Conservation (phyloP, 139 green algal genomes). For the Chara braunii region DNA sequence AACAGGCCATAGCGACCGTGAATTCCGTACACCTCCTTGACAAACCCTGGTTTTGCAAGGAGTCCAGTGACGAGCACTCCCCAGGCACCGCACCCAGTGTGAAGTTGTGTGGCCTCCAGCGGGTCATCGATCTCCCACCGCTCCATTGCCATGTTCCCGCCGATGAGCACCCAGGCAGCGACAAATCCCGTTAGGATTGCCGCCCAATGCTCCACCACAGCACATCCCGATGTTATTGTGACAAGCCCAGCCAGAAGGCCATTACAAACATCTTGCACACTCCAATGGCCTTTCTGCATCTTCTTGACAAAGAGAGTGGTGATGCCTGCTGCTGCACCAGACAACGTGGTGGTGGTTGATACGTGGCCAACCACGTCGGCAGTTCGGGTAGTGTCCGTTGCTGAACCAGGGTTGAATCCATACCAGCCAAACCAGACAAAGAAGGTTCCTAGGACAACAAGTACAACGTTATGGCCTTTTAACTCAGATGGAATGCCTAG, state of each 20-base stretch:
- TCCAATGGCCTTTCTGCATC: conserved; percentile 2
- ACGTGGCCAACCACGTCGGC: conserved; percentile 31
- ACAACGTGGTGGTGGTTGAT: conserved; percentile 64
- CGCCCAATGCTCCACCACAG: conserved; percentile 36
- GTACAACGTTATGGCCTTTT: conserved; percentile 58
- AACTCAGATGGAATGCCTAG: conserved; percentile 46
- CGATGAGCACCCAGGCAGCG: conserved; percentile 39
- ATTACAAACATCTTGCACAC: conserved; percentile 35
- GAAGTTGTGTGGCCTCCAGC: conserved; percentile 62
- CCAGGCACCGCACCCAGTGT: conserved; percentile 60
- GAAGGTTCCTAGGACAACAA: conserved; percentile 61
- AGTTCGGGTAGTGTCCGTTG: background rate
- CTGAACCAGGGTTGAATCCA: conserved; percentile 66
- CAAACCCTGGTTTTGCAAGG: conserved; percentile 46
- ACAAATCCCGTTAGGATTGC: conserved; percentile 39
- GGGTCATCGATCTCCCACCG: conserved; percentile 60
- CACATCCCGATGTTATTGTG: conserved; percentile 21
- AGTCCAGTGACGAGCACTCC: conserved; percentile 34
- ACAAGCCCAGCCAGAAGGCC: conserved; percentile 28
- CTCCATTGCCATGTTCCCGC: conserved; percentile 24
- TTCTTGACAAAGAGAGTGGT: conserved; percentile 46
- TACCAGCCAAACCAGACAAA: conserved; percentile 78
- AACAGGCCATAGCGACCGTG: conserved; percentile 33
- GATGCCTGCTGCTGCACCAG: conserved; percentile 49
- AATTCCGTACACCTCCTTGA: conserved; percentile 33